These are phyloP conservation scores for Gnaphalium uliginosum DNA, from an alignment of 129 eudicot genomes.

Conservation along the genomic window DNA sequence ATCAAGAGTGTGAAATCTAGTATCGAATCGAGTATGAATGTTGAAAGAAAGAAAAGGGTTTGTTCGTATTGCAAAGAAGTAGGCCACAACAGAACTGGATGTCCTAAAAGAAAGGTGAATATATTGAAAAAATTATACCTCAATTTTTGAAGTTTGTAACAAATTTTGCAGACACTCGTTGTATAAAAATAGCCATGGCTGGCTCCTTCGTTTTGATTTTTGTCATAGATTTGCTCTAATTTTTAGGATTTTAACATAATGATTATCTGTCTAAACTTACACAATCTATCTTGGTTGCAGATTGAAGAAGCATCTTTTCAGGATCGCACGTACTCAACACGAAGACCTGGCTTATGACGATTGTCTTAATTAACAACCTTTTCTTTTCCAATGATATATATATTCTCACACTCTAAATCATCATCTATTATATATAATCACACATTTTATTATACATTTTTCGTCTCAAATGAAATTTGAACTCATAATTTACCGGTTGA, in stretches of 20 bases:
- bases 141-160: too few relatives aligned
- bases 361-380: neutral
- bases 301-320: slow-evolving; percentile 21
- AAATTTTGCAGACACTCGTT: too few relatives aligned
- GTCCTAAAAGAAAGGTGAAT: slow-evolving; percentile 36
- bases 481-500: too few relatives aligned
- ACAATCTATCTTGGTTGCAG: slow-evolving; percentile 14
- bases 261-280: neutral
- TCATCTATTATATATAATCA: too few relatives aligned
- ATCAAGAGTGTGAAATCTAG: neutral
- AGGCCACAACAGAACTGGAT: slow-evolving; percentile 32
- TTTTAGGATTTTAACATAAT: too few relatives aligned
- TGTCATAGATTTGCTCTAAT: too few relatives aligned
- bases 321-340: slow-evolving; percentile 14
- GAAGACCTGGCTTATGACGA: slow-evolving; percentile 7
- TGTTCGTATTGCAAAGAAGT: slow-evolving; percentile 31
- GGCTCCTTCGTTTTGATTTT: too few relatives aligned
- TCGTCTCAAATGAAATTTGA: too few relatives aligned
- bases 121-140: neutral
- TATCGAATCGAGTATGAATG: neutral
- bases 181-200: too few relatives aligned
- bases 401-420: too few relatives aligned
- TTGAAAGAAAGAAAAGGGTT: slow-evolving; percentile 25
- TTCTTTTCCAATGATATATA: too few relatives aligned
- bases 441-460: too few relatives aligned